Evolutionary conservation across 2,329 filamentous ascomycete species (phyloP).

Genomic region (Penicillium sp.): DNA sequence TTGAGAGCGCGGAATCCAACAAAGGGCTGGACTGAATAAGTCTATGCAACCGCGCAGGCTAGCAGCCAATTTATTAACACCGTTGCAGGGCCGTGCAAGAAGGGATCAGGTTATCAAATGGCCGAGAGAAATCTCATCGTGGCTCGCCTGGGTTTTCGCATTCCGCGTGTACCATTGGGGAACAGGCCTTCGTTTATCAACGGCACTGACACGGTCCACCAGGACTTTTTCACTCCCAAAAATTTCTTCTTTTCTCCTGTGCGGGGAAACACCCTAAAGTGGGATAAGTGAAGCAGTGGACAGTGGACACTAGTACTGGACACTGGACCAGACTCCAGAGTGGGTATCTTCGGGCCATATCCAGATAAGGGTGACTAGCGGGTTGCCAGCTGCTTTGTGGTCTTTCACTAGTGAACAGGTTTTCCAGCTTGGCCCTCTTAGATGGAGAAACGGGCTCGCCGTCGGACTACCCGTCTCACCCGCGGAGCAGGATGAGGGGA

Average conservation of each 20-base stretch:
- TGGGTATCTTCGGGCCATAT: slow-evolving; percentile 2
- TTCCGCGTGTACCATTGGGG: slow-evolving; percentile 8
- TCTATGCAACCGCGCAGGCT: not conserved
- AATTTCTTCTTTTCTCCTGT: slow-evolving; percentile 1
- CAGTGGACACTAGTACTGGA: not conserved
- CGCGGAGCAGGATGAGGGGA: not conserved
- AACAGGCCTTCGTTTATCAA: slow-evolving; percentile 10
- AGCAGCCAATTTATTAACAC: slow-evolving; percentile 3
- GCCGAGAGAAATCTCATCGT: slow-evolving; percentile 3
- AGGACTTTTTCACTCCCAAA: not conserved
- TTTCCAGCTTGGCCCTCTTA: not conserved
- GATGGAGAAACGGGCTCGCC: slow-evolving; percentile 7
- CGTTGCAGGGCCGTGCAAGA: not conserved
- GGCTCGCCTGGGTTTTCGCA: slow-evolving; percentile 10
- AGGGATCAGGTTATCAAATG: slow-evolving; percentile 6
- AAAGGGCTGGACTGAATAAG: not conserved
- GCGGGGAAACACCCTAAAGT: slow-evolving; percentile 12
- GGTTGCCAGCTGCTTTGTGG: not conserved
- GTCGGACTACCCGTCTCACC: slow-evolving; percentile 19
- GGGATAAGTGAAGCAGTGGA: slow-evolving; percentile 11
- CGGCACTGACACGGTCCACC: not conserved
- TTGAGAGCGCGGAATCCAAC: not conserved
- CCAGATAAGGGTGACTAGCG: not conserved
- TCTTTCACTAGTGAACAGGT: not conserved
- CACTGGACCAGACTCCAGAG: not conserved